Percentiles rank a stretch among this genome's conserved stretches.
Evolutionary conservation across 2,329 filamentous ascomycete species (phyloP).

Genomic region (Incumbomyces delicatus): DNA sequence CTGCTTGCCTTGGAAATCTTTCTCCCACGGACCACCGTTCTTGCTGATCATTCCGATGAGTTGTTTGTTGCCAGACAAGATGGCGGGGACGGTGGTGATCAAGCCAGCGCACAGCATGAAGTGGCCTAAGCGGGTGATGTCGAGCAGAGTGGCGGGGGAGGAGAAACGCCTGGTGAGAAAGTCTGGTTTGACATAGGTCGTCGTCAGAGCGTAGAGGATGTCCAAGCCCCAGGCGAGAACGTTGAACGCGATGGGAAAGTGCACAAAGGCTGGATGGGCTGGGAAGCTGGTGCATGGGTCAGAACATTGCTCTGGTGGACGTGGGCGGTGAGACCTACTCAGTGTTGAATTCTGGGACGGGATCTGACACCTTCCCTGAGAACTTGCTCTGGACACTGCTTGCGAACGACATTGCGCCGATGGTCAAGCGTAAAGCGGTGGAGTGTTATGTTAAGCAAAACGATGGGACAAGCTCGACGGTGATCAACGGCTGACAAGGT

Average conservation of each 20-base stretch:
- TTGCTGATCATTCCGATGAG: constrained; percentile 21
- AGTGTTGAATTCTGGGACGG: constrained; percentile 20
- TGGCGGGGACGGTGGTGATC: constrained; percentile 19
- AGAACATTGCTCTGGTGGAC: background rate
- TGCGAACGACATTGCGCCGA: constrained; percentile 15
- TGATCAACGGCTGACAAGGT: too few species aligned
- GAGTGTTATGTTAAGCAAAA: background rate
- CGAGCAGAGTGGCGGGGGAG: constrained; percentile 15
- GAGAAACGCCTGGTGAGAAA: constrained; percentile 20
- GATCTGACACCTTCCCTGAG: constrained; percentile 19
- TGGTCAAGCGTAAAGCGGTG: background rate
- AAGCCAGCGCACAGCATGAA: constrained; percentile 20
- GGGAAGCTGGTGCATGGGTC: constrained; percentile 10
- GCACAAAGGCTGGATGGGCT: constrained; percentile 18
- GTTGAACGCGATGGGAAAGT: constrained; percentile 23
- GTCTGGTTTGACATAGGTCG: constrained; percentile 14
- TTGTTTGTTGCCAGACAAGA: constrained; percentile 21
- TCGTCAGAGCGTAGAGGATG: constrained; percentile 20
- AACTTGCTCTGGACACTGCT: constrained; percentile 21
- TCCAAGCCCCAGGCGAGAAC: constrained; percentile 20
- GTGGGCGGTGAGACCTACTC: constrained; percentile 13
- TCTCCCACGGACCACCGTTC: constrained; percentile 22
- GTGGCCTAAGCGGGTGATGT: constrained; percentile 19
- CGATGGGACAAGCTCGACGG: too few species aligned
- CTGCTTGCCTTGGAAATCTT: constrained; percentile 17